Evolutionary conservation across 495 filamentous ascomycete genomes (phyloP), one percentile per base, ranked within the genome.

Genomic region (Xylaria longipes): DNA sequence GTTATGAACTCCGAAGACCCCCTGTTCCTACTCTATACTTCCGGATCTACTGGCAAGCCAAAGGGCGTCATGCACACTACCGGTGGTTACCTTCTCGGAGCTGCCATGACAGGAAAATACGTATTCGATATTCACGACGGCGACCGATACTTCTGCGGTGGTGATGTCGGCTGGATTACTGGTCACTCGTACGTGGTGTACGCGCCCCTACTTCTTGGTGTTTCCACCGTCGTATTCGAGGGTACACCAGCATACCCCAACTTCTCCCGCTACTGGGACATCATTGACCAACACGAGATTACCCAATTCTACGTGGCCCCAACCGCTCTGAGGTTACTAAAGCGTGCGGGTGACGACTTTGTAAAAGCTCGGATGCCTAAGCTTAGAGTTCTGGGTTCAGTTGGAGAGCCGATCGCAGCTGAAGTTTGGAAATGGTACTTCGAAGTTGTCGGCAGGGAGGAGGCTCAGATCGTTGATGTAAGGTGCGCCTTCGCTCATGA

Each of bases 361-460:
- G 93, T 97, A 61, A 93, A 92, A 82, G 88, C 91, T 73, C 83
- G 93, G 78, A 97, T 98, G 94, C 92, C 92, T 81, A 89, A 91
- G 74, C 88, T 99, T 70, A 88, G 96, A 78, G 89, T 98, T 22
- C 86, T 99, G 54, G 96, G 96, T 37, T 97, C 95, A n/a, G 96
- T 99, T 69, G 96, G 96, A 73, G 96, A 99, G 82, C 96, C 96
- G 43, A 99, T 99, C 78, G 96, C 96, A 41, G 94, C 96, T 25
- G 96, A 99, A 81, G 93, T 99, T 46, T 99, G 96, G 96, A 98
- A 98, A 83, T 99, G 96, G 96, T 99, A 99, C 84, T 95, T 94
- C 78, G 94, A 98, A 82, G 88, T 93, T 73, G 95, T 99, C 48
- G 96, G 96, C 77, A 97, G 94, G 82, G 92, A 95, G 82, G 91